Evolutionary conservation across 345 rosid genomes (phyloP), one percentile per base, ranked within the genome.

Genomic region (Gossypium rotundifolium): DNA sequence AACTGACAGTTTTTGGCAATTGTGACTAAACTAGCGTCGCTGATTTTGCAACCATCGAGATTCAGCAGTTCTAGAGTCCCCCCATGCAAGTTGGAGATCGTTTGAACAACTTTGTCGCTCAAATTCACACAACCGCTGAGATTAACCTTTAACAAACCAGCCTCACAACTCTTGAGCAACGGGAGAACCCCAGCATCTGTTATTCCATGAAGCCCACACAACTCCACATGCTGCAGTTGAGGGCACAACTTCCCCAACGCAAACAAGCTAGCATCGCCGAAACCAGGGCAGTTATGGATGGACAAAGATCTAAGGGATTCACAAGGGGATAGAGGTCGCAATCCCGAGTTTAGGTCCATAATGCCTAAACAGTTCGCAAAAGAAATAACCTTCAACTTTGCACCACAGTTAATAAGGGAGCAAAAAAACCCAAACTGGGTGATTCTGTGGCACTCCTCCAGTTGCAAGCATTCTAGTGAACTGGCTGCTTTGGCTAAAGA

Each of bases 391-490:
- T 86, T 93, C 87, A 95, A 66, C 74, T 86, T 88, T 22, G 84
- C 84, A 58, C 90, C 85, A 81, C 92, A 91, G 87, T 83, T 91
- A 33, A 86, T 63, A 42, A 95, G 90, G 62, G 89, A 82, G 82
- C 89, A 91, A 64, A 95, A 88, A 79, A 89, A 75, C 77, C 99
- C 99, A 76, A 84, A 79, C 49, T 91, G 98, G 87, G 96, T 86
- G 76, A 95, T 84, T 80, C 88, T 89, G 90, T 95, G 93, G 91
- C 99, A 95, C 81, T 93, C 97, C 81, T 91, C 97, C 83, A 95
- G 83, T 27, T 88, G 87, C 78, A 95, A 74, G 87, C 85, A 88
- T 84, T 95, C 98, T 52, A 95, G 78, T 72, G 92, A 87, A 22
- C 72, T 68, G 1, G 92, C 85, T 33, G 83, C 79, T 84, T 87